phyloP scores from a whole-genome alignment of 1,284 basidiomycete genomes.

The Schizopora paradoxa region DNA sequence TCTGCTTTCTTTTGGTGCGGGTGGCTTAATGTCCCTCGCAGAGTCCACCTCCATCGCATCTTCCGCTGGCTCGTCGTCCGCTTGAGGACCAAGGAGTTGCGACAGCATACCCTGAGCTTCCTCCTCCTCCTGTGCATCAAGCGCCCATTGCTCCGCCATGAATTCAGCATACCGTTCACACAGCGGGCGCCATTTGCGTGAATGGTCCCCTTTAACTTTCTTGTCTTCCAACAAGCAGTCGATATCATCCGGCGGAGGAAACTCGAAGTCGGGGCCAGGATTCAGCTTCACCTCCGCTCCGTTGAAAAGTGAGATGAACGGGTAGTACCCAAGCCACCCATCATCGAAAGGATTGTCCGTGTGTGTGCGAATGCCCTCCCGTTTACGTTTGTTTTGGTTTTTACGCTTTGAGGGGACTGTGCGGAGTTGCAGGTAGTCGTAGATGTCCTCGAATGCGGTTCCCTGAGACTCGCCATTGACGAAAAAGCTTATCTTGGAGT shows the following conservation, averaged over 20 bases:
- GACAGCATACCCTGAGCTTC: conserved; percentile 51
- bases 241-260: conserved; percentile 70
- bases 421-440: conserved; percentile 87
- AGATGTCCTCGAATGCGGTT: conserved; percentile 82
- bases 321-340: conserved; percentile 93
- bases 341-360: conserved; percentile 88
- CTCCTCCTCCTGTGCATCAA: conserved; percentile 65
- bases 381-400: conserved; percentile 49
- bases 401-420: conserved; percentile 49
- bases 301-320: conserved; percentile 91
- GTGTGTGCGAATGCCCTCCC: conserved; percentile 66
- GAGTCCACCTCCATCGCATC: conserved; percentile 66
- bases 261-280: conserved; percentile 82
- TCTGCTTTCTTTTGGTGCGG: neutral
- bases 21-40: conserved; percentile 31
- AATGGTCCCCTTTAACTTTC: too few relatives aligned
- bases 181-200: conserved; percentile 65
- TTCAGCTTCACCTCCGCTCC: conserved; percentile 83
- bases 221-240: conserved; percentile 45
- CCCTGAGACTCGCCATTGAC: conserved; percentile 88
- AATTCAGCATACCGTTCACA: conserved; percentile 76
- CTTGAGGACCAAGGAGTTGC: too few relatives aligned
- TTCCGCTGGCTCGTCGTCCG: too few relatives aligned
- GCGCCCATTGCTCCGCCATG: conserved; percentile 68
- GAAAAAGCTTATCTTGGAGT: conserved; percentile 85